These are phyloP conservation scores for Wallacemonas sp. DNA, from an alignment of 208 protist genomes.

Conservation along the genomic window DNA sequence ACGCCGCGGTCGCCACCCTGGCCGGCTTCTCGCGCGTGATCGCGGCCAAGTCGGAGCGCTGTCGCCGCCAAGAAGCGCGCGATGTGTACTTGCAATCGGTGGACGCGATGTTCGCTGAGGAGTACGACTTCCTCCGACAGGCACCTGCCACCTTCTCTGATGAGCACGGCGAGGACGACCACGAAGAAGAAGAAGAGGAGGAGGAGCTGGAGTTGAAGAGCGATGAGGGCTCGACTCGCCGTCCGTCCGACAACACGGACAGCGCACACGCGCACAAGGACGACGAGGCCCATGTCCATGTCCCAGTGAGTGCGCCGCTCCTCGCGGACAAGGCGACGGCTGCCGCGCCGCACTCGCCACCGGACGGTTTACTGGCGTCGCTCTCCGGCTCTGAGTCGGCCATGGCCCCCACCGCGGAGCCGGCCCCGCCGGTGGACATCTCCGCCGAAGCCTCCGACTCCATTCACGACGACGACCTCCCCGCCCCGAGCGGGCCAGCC, in stretches of 20 bases:
- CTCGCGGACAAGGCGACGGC: background rate
- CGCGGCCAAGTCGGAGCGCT: background rate
- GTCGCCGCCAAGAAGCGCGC: background rate
- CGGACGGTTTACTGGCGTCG: background rate
- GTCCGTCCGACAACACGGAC: background rate
- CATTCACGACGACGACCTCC: background rate
- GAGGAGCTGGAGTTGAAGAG: background rate
- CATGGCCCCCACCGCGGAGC: background rate
- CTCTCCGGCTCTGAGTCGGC: background rate
- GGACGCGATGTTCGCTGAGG: slow-evolving; percentile 9
- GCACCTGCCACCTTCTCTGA: background rate
- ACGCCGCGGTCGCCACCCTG: background rate
- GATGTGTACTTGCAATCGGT: slow-evolving; percentile 10
- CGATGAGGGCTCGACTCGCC: background rate
- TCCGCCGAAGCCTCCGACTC: background rate
- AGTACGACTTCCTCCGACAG: slow-evolving; percentile 5
- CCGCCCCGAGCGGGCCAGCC: no score
- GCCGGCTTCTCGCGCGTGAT: slow-evolving; percentile 10
- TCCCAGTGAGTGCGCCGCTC: no score
- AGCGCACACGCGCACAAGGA: no score
- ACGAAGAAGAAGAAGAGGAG: background rate
- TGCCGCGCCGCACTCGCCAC: background rate
- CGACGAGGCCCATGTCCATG: no score
- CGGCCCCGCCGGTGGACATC: background rate
- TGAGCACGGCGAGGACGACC: background rate